Evolutionary conservation across 1,139 yeast genomes (phyloP), one percentile per base, ranked within the genome.

Genomic region (Pichia sp.): DNA sequence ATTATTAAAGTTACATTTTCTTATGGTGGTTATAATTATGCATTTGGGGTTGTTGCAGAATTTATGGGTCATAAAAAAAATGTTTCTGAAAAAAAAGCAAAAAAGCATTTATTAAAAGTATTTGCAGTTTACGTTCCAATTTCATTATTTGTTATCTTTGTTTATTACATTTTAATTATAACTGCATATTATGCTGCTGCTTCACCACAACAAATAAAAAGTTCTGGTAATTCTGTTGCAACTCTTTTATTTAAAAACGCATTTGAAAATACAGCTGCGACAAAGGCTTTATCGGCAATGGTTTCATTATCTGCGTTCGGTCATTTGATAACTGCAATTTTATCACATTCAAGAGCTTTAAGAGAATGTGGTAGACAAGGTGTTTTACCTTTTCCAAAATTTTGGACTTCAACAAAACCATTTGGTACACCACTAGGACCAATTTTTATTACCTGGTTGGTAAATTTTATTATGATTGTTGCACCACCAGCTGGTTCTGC

Each of bases 401-500:
- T 65, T 42, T 73, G 76, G 75, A 69, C 74, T 6, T 62, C 69
- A 32, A 67, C 68, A 7, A 70, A 69, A 51, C 76, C 76, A 2
- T 69, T 64, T 43, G 72, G 73, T 2, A 71, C 76, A 7, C 76
- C 77, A 4, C 39, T 71, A 3, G 67, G 72, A 32, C 70, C 75
- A 9, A 62, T 71, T 5, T 53, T 70, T 27, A 58, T 67, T 42
- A 70, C 72, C 0, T 71, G 67, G 61, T 25, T 71, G 26, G 66
- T 73, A 38, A 72, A 71, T 51, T 50, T 69, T 29, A 65, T 73
- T 47, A 69, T 72, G 37, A 60, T 70, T 43, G 57, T 72, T 34
- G 76, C 75, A 9, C 76, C 76, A 25, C 69, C 69, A n/a, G 70
- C 75, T 2, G 78, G 77, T 32, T 73, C 70, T 53, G 76, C 77